Evolutionary conservation across 2,329 filamentous ascomycete genomes (phyloP).

Genomic region (Cladosporium halotolerans): DNA sequence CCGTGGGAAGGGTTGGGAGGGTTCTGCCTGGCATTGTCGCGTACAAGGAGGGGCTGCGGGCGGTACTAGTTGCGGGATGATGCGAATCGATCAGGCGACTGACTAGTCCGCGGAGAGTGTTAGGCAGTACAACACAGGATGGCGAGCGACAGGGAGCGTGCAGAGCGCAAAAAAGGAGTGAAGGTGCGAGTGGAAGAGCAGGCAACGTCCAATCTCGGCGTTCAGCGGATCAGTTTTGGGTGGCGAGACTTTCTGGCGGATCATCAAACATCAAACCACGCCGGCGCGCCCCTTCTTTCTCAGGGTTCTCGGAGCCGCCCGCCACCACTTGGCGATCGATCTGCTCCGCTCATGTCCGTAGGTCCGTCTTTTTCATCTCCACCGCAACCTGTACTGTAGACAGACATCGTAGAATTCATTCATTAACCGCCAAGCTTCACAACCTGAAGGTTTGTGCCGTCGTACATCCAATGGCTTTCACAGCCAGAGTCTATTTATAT

Average conservation of each 20-base stretch:
- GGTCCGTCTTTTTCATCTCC: no score
- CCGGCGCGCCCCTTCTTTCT: neutral
- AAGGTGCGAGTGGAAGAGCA: neutral
- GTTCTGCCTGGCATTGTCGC: constrained; percentile 66
- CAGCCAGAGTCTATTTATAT: no score
- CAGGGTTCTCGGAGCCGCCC: constrained; percentile 10
- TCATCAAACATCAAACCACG: constrained; percentile 3
- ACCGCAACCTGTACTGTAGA: no score
- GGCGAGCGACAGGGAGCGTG: neutral
- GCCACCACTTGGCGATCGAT: constrained; percentile 9
- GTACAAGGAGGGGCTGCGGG: neutral
- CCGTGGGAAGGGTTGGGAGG: constrained; percentile 73
- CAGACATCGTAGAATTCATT: no score
- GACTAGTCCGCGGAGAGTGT: no score
- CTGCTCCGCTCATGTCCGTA: constrained; percentile 2
- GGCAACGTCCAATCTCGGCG: constrained; percentile 9
- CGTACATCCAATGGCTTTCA: neutral
- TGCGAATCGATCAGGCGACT: neutral
- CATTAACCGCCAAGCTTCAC: no score
- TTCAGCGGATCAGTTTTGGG: constrained; percentile 4
- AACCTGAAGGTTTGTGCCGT: no score
- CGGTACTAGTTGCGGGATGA: neutral
- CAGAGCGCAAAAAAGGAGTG: neutral
- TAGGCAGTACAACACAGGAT: neutral
- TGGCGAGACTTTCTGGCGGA: constrained; percentile 11